Base-by-base conservation (phyloP, 2,329 filamentous ascomycete genomes). In the Rutstroemia sp. region DNA sequence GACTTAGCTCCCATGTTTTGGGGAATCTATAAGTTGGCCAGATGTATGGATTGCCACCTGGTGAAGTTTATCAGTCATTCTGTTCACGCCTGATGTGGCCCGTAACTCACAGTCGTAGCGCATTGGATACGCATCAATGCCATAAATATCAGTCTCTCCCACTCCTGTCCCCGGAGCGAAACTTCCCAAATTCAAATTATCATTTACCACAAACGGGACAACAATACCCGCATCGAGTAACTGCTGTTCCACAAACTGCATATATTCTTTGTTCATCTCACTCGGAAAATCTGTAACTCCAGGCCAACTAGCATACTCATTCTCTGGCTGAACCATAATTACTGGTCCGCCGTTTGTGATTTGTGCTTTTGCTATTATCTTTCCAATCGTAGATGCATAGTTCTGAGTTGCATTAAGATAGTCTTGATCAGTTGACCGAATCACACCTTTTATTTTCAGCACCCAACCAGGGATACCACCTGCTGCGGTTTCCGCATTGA, bases 381-480 rank as follows among this genome's bases (percentile, higher is more conserved):
- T 76, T 25, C 79, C 80, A 50, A 92, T 78, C 7, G 82, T 75
- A 19, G 87, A 91, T 0, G 87, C 80, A 21, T 79, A 87, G 76
- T 83, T 81, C 53, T 88, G 77, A 0, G 87, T 91, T 0, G 87
- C 80, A 21, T 79, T 73, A 5, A 90, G 71, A 61, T 80, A 92
- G 3, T 77, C 81, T 0, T 77, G 71, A 23, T 81, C 81, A 49
- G 75, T 74, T 0, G 87, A 88, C 58, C 89, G 77, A 52, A 90
- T 71, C 0, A 75, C 77, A 0, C 80, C 87, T 49, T 80, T 79
- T 18, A 86, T 73, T 12, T 87, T 77, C 67, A 88, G 83, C 14
- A 92, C 68, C 89, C 89, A 94, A 1, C 88, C 89, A 0, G 90
- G 89, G 59, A 88, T 92, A 0, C 89, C 89, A 54, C 90, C 90